Conservation (phyloP, 2,329 filamentous ascomycete genomes). For the Basipetospora chlamydospora region DNA sequence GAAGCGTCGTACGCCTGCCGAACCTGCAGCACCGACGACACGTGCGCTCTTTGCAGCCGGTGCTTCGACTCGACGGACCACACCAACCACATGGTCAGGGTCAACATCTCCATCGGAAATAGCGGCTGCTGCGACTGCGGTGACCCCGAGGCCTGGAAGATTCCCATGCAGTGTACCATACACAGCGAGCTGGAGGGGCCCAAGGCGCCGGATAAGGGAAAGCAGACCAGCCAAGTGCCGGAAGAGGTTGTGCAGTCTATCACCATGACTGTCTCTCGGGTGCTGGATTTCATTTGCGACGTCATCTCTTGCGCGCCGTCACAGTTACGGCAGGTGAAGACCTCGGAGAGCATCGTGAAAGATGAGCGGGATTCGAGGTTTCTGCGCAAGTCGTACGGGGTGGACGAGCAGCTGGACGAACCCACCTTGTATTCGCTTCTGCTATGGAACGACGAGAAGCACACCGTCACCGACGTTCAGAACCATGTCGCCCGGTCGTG, state of each 20-base stretch:
- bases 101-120: slow-evolving; percentile 77
- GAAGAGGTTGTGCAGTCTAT: slow-evolving; percentile 64
- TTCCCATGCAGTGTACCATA: slow-evolving; percentile 82
- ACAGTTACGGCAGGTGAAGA: slow-evolving; percentile 76
- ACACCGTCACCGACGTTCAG: slow-evolving; percentile 81
- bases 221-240: slow-evolving; percentile 51
- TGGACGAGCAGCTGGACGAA: slow-evolving; percentile 20
- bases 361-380: slow-evolving; percentile 74
- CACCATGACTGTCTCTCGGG: slow-evolving; percentile 69
- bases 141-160: slow-evolving; percentile 85
- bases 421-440: slow-evolving; percentile 62
- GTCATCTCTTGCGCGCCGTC: slow-evolving; percentile 96
- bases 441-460: slow-evolving; percentile 98
- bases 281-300: slow-evolving; percentile 91
- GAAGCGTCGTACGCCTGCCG: slow-evolving; percentile 91
- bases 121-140: slow-evolving; percentile 96
- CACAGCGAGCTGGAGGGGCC: slow-evolving; percentile 51
- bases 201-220: slow-evolving; percentile 36
- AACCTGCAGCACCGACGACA: slow-evolving; percentile 88
- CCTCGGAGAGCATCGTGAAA: slow-evolving; percentile 60
- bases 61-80: slow-evolving; percentile 96
- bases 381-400: slow-evolving; percentile 55
- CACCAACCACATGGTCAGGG: slow-evolving; percentile 79
- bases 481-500: slow-evolving; percentile 87
- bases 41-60: slow-evolving; percentile 82